These are phyloP conservation scores for Rhynchosporium secalis DNA, from an alignment of 2,329 filamentous ascomycete species.

Conservation along the genomic window DNA sequence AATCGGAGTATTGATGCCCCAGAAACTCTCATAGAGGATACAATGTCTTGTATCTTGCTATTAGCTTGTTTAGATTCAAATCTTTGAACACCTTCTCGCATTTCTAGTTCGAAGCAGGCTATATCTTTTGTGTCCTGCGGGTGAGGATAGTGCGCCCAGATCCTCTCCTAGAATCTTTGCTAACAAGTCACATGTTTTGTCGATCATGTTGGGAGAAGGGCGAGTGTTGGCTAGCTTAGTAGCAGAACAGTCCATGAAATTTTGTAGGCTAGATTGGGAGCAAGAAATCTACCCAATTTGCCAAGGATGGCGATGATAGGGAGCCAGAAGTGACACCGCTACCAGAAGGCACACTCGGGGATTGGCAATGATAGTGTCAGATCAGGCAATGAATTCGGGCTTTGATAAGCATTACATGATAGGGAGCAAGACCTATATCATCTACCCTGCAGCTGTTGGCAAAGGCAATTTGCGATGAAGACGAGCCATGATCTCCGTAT, in stretches of 20 bases:
- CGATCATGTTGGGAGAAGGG: slow-evolving; percentile 93
- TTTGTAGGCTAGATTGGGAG: slow-evolving; percentile 97
- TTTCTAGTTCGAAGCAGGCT: not conserved
- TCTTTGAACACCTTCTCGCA: not conserved
- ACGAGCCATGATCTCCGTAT: slow-evolving; percentile 62
- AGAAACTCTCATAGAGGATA: not conserved
- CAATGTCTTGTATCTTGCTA: slow-evolving; percentile 2
- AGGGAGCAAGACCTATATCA: not conserved
- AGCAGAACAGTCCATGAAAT: slow-evolving; percentile 81
- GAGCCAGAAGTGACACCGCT: not conserved
- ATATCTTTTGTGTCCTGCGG: not conserved
- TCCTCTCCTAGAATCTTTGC: not conserved
- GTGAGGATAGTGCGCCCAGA: not conserved
- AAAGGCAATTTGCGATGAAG: slow-evolving; percentile 43
- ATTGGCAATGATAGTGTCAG: not conserved
- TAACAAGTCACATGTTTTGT: not conserved
- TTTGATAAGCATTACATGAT: not conserved
- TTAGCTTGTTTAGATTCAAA: slow-evolving; percentile 10
- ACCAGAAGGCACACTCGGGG: not conserved
- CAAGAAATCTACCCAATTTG: slow-evolving; percentile 77
- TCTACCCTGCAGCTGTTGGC: slow-evolving; percentile 15
- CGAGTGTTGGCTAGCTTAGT: slow-evolving; percentile 93
- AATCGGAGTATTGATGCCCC: not conserved
- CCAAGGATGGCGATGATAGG: slow-evolving; percentile 18
- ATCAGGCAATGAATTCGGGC: not conserved